These are phyloP conservation scores for Haberlea rhodopensis DNA, from an alignment of 257 asterid species.

Conservation along the genomic window DNA sequence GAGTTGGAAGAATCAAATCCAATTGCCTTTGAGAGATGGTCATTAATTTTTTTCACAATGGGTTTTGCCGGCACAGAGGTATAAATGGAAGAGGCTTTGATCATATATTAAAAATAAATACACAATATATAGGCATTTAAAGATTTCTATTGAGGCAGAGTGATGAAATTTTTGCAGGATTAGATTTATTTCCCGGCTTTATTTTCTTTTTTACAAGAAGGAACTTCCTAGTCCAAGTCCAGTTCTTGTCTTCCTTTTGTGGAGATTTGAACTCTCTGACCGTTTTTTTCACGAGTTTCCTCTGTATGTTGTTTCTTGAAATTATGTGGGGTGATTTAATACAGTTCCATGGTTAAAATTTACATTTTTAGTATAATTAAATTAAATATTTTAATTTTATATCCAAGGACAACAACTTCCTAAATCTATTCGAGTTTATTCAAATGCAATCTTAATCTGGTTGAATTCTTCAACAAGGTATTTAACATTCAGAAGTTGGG, in stretches of 20 bases:
- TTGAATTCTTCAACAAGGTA: too few species aligned
- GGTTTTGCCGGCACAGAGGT: slow-evolving; percentile 48
- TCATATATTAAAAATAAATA: slow-evolving; percentile 22
- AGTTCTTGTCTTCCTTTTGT: background rate
- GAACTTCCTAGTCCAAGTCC: slow-evolving; percentile 12
- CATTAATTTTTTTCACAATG: slow-evolving; percentile 24
- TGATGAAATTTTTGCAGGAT: slow-evolving; percentile 62
- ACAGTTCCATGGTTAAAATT: too few species aligned
- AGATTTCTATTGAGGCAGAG: slow-evolving; percentile 36
- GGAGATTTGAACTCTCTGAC: background rate
- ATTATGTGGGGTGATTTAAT: too few species aligned
- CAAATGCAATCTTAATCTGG: too few species aligned
- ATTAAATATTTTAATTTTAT: too few species aligned
- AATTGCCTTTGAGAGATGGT: slow-evolving; percentile 19
- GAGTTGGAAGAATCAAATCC: slow-evolving; percentile 32
- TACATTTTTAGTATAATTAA: too few species aligned
- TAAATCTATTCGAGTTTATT: too few species aligned
- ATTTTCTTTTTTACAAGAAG: background rate
- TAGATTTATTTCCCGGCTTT: slow-evolving; percentile 35
- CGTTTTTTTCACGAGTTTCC: too few species aligned
- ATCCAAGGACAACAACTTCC: too few species aligned
- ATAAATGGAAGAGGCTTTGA: slow-evolving; percentile 20
- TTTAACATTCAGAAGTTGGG: too few species aligned
- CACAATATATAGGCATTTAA: slow-evolving; percentile 23
- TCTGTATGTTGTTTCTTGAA: too few species aligned